A percentile compares a stretch with the other conserved stretches of the same genome.
Evolutionary conservation across 352 stramenopile species (phyloP).

Genomic region (Phytopythium mirpurense): DNA sequence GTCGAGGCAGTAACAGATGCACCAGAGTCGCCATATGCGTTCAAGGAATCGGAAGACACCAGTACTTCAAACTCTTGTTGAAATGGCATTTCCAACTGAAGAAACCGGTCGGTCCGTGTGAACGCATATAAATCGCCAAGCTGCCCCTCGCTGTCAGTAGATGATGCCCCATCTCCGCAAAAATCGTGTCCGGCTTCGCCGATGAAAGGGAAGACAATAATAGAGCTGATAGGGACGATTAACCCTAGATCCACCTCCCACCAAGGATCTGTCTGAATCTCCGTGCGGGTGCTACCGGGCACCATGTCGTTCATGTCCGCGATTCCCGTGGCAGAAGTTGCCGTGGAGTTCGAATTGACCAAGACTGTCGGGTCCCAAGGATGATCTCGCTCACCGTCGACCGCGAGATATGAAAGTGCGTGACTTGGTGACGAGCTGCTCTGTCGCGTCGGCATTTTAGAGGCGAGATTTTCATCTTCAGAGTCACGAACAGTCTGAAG

Average conservation of each 20-base stretch:
- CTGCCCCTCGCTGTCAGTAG: constrained; percentile 20
- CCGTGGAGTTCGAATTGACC: constrained; percentile 1
- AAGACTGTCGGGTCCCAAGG: constrained; percentile 36
- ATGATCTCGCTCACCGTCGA: constrained; percentile 31
- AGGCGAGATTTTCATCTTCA: constrained; percentile 54
- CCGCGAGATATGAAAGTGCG: constrained; percentile 40
- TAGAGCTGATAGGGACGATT: constrained; percentile 30
- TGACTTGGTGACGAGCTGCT: constrained; percentile 40
- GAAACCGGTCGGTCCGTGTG: constrained; percentile 26
- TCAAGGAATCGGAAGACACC: constrained; percentile 25
- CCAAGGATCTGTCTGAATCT: constrained; percentile 40
- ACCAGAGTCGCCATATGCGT: constrained; percentile 5
- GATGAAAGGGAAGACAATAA: constrained; percentile 50
- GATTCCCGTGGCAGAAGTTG: neutral
- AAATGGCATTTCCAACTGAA: constrained; percentile 47
- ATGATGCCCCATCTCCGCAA: constrained; percentile 15
- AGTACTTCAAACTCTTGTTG: constrained; percentile 44
- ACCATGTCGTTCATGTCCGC: constrained; percentile 7
- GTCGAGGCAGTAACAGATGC: constrained; percentile 14
- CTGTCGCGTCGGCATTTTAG: constrained; percentile 51
- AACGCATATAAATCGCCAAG: constrained; percentile 35
- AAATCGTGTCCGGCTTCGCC: constrained; percentile 30
- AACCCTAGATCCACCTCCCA: constrained; percentile 67
- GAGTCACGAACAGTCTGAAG: constrained; percentile 46
- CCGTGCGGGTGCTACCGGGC: constrained; percentile 45